Evolutionary conservation across 352 stramenopile genomes (phyloP).

Genomic region (Pythium brassicae): DNA sequence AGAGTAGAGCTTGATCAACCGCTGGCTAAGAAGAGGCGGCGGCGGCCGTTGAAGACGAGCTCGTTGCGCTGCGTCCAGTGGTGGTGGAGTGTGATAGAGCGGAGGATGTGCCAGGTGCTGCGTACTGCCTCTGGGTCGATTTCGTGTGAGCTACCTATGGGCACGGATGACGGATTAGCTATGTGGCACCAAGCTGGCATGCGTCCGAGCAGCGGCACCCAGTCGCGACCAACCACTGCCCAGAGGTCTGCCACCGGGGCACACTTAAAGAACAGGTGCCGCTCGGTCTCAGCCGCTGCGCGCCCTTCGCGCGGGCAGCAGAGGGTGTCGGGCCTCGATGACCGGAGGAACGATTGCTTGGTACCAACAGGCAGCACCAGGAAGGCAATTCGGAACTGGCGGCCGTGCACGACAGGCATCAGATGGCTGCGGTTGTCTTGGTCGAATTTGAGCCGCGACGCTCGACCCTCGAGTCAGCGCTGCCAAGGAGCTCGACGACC

Average conservation of each 20-base stretch:
- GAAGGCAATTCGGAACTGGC: not conserved
- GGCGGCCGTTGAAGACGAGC: conserved; percentile 1
- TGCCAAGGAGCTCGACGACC: too few relatives aligned
- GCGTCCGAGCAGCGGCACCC: not conserved
- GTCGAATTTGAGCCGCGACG: not conserved
- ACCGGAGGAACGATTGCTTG: not conserved
- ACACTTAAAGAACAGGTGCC: conserved; percentile 3
- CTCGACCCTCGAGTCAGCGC: not conserved
- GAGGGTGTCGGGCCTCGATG: not conserved
- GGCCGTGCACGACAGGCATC: not conserved
- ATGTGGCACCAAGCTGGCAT: not conserved
- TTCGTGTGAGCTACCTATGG: not conserved
- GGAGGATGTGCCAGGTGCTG: not conserved
- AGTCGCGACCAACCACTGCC: not conserved
- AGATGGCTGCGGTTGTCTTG: not conserved
- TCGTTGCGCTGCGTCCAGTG: conserved; percentile 3
- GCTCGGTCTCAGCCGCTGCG: not conserved
- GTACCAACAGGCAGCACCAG: not conserved
- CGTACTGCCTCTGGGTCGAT: not conserved
- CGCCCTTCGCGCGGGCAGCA: conserved; percentile 1
- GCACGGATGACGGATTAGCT: not conserved
- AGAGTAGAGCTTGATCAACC: conserved; percentile 5
- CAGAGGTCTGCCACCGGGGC: not conserved
- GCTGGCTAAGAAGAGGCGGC: not conserved
- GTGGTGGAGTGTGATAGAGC: not conserved